phyloP scores from a whole-genome alignment of 129 eudicot species.

The Chrysanthemum lavandulifolium region DNA sequence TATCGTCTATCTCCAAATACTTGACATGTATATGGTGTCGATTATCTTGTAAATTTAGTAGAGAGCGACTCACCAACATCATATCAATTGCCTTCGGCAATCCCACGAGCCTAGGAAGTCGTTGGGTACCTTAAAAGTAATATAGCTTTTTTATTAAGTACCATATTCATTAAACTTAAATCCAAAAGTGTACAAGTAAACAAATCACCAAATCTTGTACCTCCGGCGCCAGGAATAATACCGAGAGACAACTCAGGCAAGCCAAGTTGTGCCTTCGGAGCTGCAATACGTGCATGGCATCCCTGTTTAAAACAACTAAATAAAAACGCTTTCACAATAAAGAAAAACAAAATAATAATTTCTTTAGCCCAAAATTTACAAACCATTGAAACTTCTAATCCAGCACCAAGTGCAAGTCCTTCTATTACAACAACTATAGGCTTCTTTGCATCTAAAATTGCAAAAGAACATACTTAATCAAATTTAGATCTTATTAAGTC shows the following conservation, averaged over 20 bases:
- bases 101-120: slow-evolving; percentile 95
- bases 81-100: slow-evolving; percentile 82
- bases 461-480: slow-evolving; percentile 13
- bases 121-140: slow-evolving; percentile 71
- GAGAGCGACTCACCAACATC: slow-evolving; percentile 70
- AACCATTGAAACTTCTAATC: slow-evolving; percentile 92
- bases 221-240: slow-evolving; percentile 59
- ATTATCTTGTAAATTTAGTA: too few species aligned
- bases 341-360: too few species aligned
- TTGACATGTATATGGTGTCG: too few species aligned
- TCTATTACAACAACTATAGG: slow-evolving; percentile 85
- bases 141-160: not conserved
- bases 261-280: slow-evolving; percentile 81
- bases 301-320: slow-evolving; percentile 45
- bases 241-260: slow-evolving; percentile 96
- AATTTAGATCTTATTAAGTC: not conserved
- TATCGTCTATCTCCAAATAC: too few species aligned
- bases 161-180: too few species aligned
- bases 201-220: too few species aligned
- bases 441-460: slow-evolving; percentile 65
- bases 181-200: too few species aligned
- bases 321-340: not conserved
- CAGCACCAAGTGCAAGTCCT: slow-evolving; percentile 99
- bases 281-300: slow-evolving; percentile 90
- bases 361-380: slow-evolving; percentile 32